Conservation (phyloP, 2,329 filamentous ascomycete genomes). For the Penicillium sp. region DNA sequence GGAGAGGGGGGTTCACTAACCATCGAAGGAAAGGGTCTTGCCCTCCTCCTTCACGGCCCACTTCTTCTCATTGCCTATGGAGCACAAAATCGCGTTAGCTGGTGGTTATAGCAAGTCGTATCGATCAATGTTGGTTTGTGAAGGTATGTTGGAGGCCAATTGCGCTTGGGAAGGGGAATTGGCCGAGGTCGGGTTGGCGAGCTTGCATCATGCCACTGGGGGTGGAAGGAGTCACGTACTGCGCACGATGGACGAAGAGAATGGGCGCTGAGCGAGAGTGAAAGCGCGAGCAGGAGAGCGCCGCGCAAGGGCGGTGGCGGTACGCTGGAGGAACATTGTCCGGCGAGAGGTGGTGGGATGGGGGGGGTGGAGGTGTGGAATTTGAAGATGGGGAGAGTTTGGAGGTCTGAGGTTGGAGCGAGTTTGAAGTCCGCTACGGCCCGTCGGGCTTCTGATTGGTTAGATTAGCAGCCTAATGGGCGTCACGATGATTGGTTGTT, state of each 20-base stretch:
- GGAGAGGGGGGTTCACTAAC: slow-evolving; percentile 30
- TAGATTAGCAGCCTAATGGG: slow-evolving; percentile 7
- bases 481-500: slow-evolving; percentile 13
- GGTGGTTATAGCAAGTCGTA: not conserved
- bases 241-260: slow-evolving; percentile 47
- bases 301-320: slow-evolving; percentile 48
- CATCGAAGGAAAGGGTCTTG: slow-evolving; percentile 48
- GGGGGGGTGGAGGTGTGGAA: slow-evolving; percentile 23
- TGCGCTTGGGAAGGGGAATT: slow-evolving; percentile 16
- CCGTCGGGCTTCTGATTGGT: slow-evolving; percentile 28
- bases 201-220: slow-evolving; percentile 25
- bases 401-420: slow-evolving; percentile 35
- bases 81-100: slow-evolving; percentile 26
- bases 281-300: slow-evolving; percentile 46
- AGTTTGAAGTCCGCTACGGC: slow-evolving; percentile 42
- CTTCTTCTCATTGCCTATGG: slow-evolving; percentile 40
- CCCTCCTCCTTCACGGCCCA: slow-evolving; percentile 42
- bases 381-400: slow-evolving; percentile 32
- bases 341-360: slow-evolving; percentile 27
- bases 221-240: slow-evolving; percentile 42
- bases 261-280: slow-evolving; percentile 42
- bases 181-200: slow-evolving; percentile 21
- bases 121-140: not conserved
- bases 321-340: slow-evolving; percentile 51
- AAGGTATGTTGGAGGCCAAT: slow-evolving; percentile 20